A percentile compares a stretch with the other conserved stretches of the same genome.
These are phyloP conservation scores for Rhodotorula sp. DNA, from an alignment of 1,284 basidiomycete genomes.

Conservation along the genomic window DNA sequence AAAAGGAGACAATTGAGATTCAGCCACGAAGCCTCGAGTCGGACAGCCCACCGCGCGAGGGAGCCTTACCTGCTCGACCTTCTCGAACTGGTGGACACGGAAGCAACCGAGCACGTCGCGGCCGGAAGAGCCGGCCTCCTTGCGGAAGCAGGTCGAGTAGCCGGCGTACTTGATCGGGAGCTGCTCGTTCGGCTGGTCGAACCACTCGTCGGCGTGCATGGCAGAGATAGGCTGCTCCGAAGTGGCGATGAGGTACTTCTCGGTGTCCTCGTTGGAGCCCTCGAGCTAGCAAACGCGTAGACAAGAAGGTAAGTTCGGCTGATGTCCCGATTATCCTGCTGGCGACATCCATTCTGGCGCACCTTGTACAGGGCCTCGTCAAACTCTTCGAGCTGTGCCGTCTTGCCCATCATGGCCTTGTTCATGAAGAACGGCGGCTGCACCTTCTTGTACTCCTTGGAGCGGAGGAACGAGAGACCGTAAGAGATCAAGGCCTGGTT, in stretches of 20 bases:
- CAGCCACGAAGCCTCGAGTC: too few relatives aligned
- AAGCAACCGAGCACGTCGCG: constrained; percentile 99
- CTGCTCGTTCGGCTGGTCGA: constrained; percentile 85
- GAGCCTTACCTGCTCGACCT: constrained; percentile 70
- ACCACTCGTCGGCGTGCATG: constrained; percentile 94
- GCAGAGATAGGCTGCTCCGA: constrained; percentile 98
- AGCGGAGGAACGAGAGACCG: constrained; percentile 87
- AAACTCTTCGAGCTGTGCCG: constrained; percentile 95
- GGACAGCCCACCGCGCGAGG: background rate
- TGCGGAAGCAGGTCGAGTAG: constrained; percentile 94
- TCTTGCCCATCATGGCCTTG: constrained; percentile 95
- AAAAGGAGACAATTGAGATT: background rate
- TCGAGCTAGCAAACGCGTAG: constrained; percentile 60
- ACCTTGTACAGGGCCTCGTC: constrained; percentile 98
- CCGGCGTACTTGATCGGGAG: constrained; percentile 76
- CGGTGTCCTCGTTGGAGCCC: constrained; percentile 72
- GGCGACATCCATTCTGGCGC: constrained; percentile 10
- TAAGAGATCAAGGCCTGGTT: constrained; percentile 96
- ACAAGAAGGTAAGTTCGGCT: background rate
- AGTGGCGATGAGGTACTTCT: constrained; percentile 98
- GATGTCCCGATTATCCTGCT: too few relatives aligned
- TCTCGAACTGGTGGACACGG: constrained; percentile 99
- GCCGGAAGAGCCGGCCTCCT: constrained; percentile 95
- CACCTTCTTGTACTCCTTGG: constrained; percentile 83
- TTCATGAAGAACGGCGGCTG: constrained; percentile 99